Conservation (phyloP, 2,329 filamentous ascomycete species). For the Pseudogymnoascus sp. region DNA sequence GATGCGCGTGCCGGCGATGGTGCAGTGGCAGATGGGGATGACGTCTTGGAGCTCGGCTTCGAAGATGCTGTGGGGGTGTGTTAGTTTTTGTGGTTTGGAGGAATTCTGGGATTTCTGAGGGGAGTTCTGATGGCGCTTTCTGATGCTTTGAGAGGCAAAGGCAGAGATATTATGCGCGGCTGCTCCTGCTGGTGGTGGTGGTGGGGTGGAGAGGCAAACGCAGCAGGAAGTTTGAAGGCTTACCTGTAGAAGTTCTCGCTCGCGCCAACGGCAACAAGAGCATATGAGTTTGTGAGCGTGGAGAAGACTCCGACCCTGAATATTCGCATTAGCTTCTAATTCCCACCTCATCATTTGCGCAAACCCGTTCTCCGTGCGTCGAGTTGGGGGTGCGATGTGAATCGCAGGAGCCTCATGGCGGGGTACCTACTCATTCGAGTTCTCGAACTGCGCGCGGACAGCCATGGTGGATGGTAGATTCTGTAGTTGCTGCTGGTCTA, state of each 20-base stretch:
- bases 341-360: neutral
- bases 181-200: neutral
- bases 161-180: neutral
- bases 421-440: slow-evolving; percentile 72
- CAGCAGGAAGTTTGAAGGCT: slow-evolving; percentile 16
- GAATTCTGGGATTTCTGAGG: too few relatives aligned
- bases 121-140: too few relatives aligned
- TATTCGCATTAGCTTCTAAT: neutral
- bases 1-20: slow-evolving; percentile 93
- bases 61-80: slow-evolving; percentile 60
- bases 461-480: slow-evolving; percentile 42
- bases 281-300: slow-evolving; percentile 95
- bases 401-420: slow-evolving; percentile 11
- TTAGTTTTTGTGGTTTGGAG: neutral
- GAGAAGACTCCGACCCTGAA: slow-evolving; percentile 89
- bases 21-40: slow-evolving; percentile 92
- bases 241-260: slow-evolving; percentile 98
- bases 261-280: slow-evolving; percentile 85
- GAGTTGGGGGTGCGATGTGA: slow-evolving; percentile 9
- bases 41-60: slow-evolving; percentile 96
- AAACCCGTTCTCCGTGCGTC: neutral
- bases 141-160: too few relatives aligned
- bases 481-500: neutral
- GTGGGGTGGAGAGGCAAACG: neutral
- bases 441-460: slow-evolving; percentile 72